phyloP scores from a whole-genome alignment of 2,329 filamentous ascomycete genomes.

The Colletotrichum sp. region DNA sequence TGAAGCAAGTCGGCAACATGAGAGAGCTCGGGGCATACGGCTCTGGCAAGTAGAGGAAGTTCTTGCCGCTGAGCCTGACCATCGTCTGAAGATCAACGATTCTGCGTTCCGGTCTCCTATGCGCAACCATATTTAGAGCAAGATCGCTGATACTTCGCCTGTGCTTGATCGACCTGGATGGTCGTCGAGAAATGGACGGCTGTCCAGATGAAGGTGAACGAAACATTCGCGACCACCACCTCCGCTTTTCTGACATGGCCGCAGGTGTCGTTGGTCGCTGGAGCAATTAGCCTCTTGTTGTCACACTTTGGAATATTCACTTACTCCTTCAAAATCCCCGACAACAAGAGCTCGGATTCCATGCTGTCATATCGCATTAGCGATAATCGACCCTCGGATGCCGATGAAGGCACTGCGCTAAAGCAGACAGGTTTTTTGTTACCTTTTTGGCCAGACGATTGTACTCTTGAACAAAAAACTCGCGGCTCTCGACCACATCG shows the following conservation, averaged over 20 bases:
- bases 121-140: constrained; percentile 49
- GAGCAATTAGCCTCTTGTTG: not conserved
- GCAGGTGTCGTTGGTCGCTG: constrained; percentile 1
- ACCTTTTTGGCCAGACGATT: constrained; percentile 66
- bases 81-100: constrained; percentile 60
- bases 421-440: not conserved
- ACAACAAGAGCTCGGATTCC: constrained; percentile 50
- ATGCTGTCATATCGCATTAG: constrained; percentile 43
- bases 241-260: constrained; percentile 31
- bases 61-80: constrained; percentile 67
- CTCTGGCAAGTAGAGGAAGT: constrained; percentile 62
- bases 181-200: not conserved
- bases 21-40: constrained; percentile 64
- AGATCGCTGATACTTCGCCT: constrained; percentile 63
- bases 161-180: constrained; percentile 35
- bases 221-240: constrained; percentile 44
- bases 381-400: not conserved
- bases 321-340: constrained; percentile 33
- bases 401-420: not conserved
- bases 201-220: constrained; percentile 23
- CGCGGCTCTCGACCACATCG: constrained; percentile 54
- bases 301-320: not conserved
- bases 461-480: constrained; percentile 60
- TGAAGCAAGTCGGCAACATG: constrained; percentile 68
- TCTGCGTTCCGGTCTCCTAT: constrained; percentile 50